These are phyloP conservation scores for Yueomyces sp. DNA, from an alignment of 1,139 yeast genomes.

Conservation along the genomic window DNA sequence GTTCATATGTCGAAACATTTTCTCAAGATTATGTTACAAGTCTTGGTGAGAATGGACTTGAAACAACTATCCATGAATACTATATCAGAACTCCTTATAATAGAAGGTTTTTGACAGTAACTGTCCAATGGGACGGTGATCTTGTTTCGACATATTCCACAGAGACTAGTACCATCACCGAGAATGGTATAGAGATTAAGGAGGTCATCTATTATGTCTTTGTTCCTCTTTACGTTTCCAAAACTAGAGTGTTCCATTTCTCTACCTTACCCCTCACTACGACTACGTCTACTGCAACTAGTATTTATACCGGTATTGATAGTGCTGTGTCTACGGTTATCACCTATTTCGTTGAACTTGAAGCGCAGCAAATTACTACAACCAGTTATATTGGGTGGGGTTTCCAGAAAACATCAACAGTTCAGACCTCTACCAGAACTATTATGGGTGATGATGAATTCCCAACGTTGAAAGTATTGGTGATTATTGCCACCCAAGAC, in stretches of 20 bases:
- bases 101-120: not conserved
- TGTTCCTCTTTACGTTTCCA: not conserved
- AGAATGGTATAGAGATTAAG: not conserved
- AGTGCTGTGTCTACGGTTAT: not conserved
- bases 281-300: not conserved
- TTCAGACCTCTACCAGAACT: not conserved
- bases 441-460: not conserved
- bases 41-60: not conserved
- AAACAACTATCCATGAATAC: not conserved
- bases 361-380: not conserved
- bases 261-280: not conserved
- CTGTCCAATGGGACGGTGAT: slow-evolving; percentile 29
- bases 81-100: not conserved
- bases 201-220: not conserved
- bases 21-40: not conserved
- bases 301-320: not conserved
- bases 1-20: not conserved
- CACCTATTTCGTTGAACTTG: not conserved
- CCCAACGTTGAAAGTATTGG: not conserved
- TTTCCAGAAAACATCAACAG: not conserved
- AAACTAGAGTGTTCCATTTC: not conserved
- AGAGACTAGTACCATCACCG: not conserved
- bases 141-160: slow-evolving; percentile 1
- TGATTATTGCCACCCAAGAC: not conserved
- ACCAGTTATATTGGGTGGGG: not conserved